Evolutionary conservation across 345 rosid species (phyloP), one percentile per base, ranked within the genome.

Genomic region (Cardamine chenopodiifolia): DNA sequence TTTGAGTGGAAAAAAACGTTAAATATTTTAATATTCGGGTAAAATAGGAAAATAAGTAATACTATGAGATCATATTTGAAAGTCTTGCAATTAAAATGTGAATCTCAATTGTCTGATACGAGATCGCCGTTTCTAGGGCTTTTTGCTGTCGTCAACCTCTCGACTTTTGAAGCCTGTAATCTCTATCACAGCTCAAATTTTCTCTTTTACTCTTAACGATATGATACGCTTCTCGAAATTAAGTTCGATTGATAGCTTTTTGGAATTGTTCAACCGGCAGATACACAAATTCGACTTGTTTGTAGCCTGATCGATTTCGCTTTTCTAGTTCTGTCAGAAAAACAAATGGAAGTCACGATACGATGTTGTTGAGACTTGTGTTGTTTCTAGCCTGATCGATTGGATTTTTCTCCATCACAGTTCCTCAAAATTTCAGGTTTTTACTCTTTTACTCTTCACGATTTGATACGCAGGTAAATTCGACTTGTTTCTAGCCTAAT

Each of bases 71-170:
- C 17, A 29, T 29, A 28, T n/a, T 68, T 42, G 69, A 68, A 75
- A 75, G 32, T 9, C 22, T 40, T 17, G 32, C 56, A 75, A 75
- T 60, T 61, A 68, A 47, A 53, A 52, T 42, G 39, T 42, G 2
- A 44, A 45, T 28, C 50, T 20, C 15, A 53, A 47, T 8, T 10
- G 17, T 15, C 40, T 28, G 29, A 66, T 29, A 17, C 69, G 48
- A n/a, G 74, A 76, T 69, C 74, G 70, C 49, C 70, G 74, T 40
- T 32, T 22, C 66, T 74, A 74, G 78, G 66, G 70, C 64, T 53
- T 14, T 37, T 66, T 28, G 26, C 28, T 26, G 35, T 44, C 45
- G 26, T 59, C 73, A 23, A 6, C 61, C 68, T 60, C 62, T 50
- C 61, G 54, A 37, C 22, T 50, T 56, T 56, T 44, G 62, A 68